Percentiles rank a stretch among this genome's conserved stretches.
phyloP scores from a whole-genome alignment of 2,329 filamentous ascomycete species.

The Aspergillus aculeatinus region DNA sequence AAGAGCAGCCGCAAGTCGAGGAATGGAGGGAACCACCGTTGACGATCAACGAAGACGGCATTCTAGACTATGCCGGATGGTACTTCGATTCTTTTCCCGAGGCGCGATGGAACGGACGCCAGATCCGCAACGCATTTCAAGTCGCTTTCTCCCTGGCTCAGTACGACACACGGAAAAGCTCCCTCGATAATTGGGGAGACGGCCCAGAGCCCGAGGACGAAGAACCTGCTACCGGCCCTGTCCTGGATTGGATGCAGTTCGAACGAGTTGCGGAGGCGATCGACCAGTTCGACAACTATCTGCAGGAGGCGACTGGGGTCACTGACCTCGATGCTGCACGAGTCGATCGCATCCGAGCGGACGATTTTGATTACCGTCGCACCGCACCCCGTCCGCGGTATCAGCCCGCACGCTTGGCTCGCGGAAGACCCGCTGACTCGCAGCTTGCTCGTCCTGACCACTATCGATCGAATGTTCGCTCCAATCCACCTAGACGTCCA shows the following conservation, averaged over 20 bases:
- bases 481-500: neutral
- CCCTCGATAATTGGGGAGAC: neutral
- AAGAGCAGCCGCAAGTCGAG: neutral
- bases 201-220: neutral
- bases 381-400: neutral
- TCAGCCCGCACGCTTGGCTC: neutral
- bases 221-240: neutral
- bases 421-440: too few species aligned
- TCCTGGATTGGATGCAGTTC: neutral
- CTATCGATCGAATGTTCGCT: neutral
- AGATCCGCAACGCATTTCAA: slow-evolving; percentile 1
- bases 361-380: neutral
- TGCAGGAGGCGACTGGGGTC: neutral
- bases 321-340: neutral
- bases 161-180: neutral
- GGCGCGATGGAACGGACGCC: slow-evolving; percentile 1
- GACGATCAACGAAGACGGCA: neutral
- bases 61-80: slow-evolving; percentile 2
- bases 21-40: neutral
- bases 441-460: neutral
- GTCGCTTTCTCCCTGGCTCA: neutral
- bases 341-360: neutral
- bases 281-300: neutral
- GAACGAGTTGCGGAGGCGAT: neutral
- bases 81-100: neutral